Evolutionary conservation across 2,329 filamentous ascomycete species (phyloP), one percentile per base, ranked within the genome.

Genomic region (Penicillium sp.): DNA sequence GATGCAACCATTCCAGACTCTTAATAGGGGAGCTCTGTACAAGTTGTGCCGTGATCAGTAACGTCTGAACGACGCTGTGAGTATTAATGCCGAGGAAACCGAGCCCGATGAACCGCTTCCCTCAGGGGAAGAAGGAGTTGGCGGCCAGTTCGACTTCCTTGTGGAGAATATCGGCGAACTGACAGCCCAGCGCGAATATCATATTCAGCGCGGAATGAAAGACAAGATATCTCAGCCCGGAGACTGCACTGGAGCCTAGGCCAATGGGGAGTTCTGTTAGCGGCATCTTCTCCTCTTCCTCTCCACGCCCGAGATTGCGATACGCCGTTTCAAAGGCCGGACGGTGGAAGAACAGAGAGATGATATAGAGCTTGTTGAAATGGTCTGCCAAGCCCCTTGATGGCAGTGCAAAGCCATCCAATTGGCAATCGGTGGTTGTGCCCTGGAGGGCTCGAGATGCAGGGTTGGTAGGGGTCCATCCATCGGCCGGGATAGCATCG

Each of bases 331-430:
- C 69, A 53, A 83, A 83, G n/a, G 74, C 74, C 0, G 73, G 71
- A 4, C 76, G 72, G 66, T 82, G 75, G 56, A 83, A 78, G 59
- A 81, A 78, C 0, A 81, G 81, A 56, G 81, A 82, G 9, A 82
- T 68, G 64, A 75, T 80, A 62, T 78, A 78, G 1, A 82, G 69
- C 8, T 73, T 66, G 15, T 77, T 67, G 64, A 75, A 81, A 44
- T 80, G 75, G 63, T 83, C 79, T 41, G 78, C 78, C 7, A 82
- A 60, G 2, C 70, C 62, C 1, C 80, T 75, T 1, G 81, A 78
- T 0, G 80, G 81, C 0, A 82, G 69, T 1, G 69, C 62, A 45
- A 77, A 79, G 11, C 78, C 71, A 21, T 73, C 70, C 11, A 72
- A 66, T 35, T 64, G 60, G 47, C 69, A 68, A 15, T 62, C 66